These are phyloP conservation scores for Psophocarpus tetragonolobus DNA, from an alignment of 306 rosid genomes.

Conservation along the genomic window DNA sequence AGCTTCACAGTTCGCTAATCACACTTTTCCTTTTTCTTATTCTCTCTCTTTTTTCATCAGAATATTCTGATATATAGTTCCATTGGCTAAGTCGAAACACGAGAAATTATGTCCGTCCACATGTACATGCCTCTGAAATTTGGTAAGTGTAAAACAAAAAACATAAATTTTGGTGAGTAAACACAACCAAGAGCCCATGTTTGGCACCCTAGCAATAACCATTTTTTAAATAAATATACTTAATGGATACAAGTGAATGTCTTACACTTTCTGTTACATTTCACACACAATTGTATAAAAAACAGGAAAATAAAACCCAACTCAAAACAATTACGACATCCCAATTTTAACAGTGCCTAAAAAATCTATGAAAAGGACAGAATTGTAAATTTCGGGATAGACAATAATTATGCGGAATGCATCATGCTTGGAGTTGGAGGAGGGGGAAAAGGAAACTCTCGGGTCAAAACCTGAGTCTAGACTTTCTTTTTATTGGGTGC, in stretches of 20 bases:
- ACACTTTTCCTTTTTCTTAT: conserved; percentile 9
- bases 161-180: background rate
- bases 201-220: background rate
- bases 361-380: background rate
- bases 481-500: background rate
- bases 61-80: conserved; percentile 20
- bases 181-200: background rate
- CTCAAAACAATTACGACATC: background rate
- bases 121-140: background rate
- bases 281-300: background rate
- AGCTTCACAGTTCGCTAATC: conserved; percentile 5
- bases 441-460: background rate
- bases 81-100: background rate
- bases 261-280: background rate
- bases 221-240: background rate
- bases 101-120: background rate
- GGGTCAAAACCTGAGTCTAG: background rate
- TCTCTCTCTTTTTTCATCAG: background rate
- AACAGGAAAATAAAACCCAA: background rate
- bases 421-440: background rate
- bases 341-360: background rate
- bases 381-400: background rate
- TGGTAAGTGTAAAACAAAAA: too few relatives aligned
- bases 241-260: background rate
- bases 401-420: background rate